Base-by-base conservation (phyloP, 495 filamentous ascomycete species). In the Antarctomyces pellizariae region DNA sequence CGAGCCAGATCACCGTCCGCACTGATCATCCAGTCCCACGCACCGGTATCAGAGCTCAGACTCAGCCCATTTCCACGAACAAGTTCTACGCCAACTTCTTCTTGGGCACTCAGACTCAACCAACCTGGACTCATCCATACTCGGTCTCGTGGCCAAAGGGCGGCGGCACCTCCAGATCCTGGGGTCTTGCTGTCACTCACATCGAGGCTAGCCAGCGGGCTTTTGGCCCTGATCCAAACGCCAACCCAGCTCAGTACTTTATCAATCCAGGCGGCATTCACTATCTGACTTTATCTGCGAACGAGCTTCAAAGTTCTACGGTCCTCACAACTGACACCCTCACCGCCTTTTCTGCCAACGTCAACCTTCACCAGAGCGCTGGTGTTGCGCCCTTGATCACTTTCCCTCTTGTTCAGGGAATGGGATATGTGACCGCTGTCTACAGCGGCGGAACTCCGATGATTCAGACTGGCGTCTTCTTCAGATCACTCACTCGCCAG, bases 11-110 rank as follows among this genome's bases (percentile, higher is more conserved):
- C 34, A 28, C 46, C 13, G 47, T 57, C 51, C 46, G 34, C 4
- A 35, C 43, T n/a, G 45, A 52, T 30, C 53, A 59, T 30, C 55
- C 55, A 0, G 44, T 53, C 7, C 39, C 48, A 13, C 43, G 52
- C 9, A 35, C 44, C 9, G 52, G 48, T 14, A 51, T 54, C 30
- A 31, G 22, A 25, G 21, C 52, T 29, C 49, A 62, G 11, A 45
- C 48, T 2, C 46, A 39, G 1, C 74, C 73, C 0, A 58, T 77
- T 34, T 52, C 63, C 26, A 86, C 82, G 7, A 89, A 93, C 43
- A 93, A 91, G 39, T 97, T 92, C 47, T 91, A 91, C 40, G 67
- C 68, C 28, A 90, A 89, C 25, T 68, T 91, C 36, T 86, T 84
- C 40, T 52, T 93, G 2, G 79, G 71, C 2, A 60, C 47, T 24